phyloP scores from a whole-genome alignment of 768 basidiomycete genomes.

The Cystobasidium onofrii region DNA sequence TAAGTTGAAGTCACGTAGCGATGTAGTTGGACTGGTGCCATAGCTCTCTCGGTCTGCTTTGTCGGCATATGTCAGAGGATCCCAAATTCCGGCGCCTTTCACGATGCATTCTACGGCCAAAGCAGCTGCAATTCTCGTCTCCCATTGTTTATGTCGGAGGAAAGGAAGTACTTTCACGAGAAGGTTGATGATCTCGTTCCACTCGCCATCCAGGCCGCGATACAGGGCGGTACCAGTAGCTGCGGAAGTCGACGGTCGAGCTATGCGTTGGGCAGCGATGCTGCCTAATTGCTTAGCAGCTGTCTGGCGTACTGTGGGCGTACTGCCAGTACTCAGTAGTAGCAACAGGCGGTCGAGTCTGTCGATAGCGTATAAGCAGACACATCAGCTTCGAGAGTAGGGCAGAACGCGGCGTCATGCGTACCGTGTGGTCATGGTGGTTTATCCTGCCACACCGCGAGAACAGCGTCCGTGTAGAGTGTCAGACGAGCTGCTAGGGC shows the following conservation, averaged over 20 bases:
- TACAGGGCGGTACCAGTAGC: slow-evolving; percentile 25
- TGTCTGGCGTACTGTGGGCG: slow-evolving; percentile 77
- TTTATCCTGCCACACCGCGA: not conserved
- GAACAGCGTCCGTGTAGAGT: too few species aligned
- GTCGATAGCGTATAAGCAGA: not conserved
- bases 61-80: slow-evolving; percentile 48
- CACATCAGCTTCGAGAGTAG: not conserved
- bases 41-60: slow-evolving; percentile 43
- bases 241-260: slow-evolving; percentile 46
- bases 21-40: not conserved
- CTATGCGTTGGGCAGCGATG: slow-evolving; percentile 72
- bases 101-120: slow-evolving; percentile 81
- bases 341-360: slow-evolving; percentile 87
- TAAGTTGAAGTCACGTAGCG: slow-evolving; percentile 71
- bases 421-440: not conserved
- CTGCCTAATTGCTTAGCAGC: slow-evolving; percentile 94
- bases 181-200: slow-evolving; percentile 83
- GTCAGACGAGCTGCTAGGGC: not conserved
- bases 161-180: slow-evolving; percentile 90
- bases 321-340: slow-evolving; percentile 90
- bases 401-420: not conserved
- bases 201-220: slow-evolving; percentile 52
- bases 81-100: slow-evolving; percentile 70
- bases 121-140: slow-evolving; percentile 82
- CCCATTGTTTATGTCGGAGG: slow-evolving; percentile 81